phyloP scores from a whole-genome alignment of 345 rosid genomes.

The Isatis tinctoria region DNA sequence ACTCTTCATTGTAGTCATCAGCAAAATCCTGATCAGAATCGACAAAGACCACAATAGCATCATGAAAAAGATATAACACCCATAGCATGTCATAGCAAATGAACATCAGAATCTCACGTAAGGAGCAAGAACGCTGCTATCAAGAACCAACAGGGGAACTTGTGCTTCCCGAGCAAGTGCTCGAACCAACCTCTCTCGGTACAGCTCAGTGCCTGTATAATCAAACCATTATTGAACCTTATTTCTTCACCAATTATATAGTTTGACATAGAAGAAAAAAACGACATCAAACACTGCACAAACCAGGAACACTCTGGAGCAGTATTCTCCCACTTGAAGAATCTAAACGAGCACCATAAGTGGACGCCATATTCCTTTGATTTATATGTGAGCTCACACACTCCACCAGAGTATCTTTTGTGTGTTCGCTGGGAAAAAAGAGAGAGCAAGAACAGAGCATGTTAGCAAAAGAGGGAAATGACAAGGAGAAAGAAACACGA shows the following conservation, averaged over 20 bases:
- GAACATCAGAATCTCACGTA: slow-evolving; percentile 58
- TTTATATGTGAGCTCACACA: slow-evolving; percentile 83
- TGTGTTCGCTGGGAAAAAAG: slow-evolving; percentile 51
- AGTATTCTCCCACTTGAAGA: slow-evolving; percentile 88
- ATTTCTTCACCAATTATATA: not conserved
- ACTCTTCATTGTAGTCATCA: slow-evolving; percentile 62
- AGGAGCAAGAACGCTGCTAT: slow-evolving; percentile 90
- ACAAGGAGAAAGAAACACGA: not conserved
- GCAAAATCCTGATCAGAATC: slow-evolving; percentile 60
- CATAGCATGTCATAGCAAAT: not conserved
- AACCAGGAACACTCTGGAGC: slow-evolving; percentile 94
- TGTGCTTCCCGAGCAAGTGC: slow-evolving; percentile 83
- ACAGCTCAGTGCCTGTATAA: slow-evolving; percentile 82
- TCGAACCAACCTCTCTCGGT: slow-evolving; percentile 82
- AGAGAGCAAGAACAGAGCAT: slow-evolving; percentile 8
- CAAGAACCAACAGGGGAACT: slow-evolving; percentile 86
- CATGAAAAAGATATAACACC: not conserved
- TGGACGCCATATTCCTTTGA: slow-evolving; percentile 44
- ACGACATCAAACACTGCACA: not conserved
- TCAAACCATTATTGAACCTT: not conserved
- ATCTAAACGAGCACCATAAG: slow-evolving; percentile 68
- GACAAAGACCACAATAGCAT: not conserved
- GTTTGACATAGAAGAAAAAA: not conserved
- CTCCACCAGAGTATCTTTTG: slow-evolving; percentile 72
- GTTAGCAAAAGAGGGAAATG: not conserved